Evolutionary conservation across 257 asterid species (phyloP), one percentile per base, ranked within the genome.

Genomic region (Solanum chiquidenum): DNA sequence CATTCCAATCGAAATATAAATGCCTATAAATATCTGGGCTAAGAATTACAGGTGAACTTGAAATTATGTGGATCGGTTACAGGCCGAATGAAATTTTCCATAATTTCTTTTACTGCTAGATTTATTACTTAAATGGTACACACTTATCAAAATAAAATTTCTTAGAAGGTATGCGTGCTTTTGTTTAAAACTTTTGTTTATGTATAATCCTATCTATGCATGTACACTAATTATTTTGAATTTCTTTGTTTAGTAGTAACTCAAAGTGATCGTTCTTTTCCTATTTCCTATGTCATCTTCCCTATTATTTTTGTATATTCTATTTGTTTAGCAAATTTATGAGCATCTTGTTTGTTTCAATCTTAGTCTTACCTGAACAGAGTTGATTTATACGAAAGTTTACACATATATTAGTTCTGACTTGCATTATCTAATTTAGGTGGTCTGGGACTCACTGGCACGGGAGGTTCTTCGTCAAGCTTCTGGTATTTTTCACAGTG

Each of bases 391-490:
- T 75, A 12, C 34, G 2, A 75, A 37, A 29, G 31, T 9, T 29
- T 33, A 55, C 9, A 20, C 2, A 7, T 76, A 33, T 75, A 68
- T 5, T 33, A 37, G 85, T 40, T 49, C 42, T 87, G 86, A 86
- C 42, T 49, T 66, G 42, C 83, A 55, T 71, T 68, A 21, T 85
- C 42, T 83, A 23, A 42, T 40, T 49, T 90, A 97, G 99, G 98
- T 89, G 46, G 58, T 93, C 83, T 97, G 99, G 99, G 99, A 97
- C 91, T 91, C 98, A 7, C 84, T 95, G 92, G 96, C 98, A 83
- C 88, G 94, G 90, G 99, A 97, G 85, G 90, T 88, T 87, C 95
- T 97, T 86, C 94, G 88, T 88, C 98, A 95, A 91, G 95, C 98
- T 86, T 92, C 99, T 86, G 99, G 99, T 97, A 93, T 83, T 29